Evolutionary conservation across 208 protist genomes (phyloP), one percentile per base, ranked within the genome.

Genomic region (Trypanosoma boissoni): DNA sequence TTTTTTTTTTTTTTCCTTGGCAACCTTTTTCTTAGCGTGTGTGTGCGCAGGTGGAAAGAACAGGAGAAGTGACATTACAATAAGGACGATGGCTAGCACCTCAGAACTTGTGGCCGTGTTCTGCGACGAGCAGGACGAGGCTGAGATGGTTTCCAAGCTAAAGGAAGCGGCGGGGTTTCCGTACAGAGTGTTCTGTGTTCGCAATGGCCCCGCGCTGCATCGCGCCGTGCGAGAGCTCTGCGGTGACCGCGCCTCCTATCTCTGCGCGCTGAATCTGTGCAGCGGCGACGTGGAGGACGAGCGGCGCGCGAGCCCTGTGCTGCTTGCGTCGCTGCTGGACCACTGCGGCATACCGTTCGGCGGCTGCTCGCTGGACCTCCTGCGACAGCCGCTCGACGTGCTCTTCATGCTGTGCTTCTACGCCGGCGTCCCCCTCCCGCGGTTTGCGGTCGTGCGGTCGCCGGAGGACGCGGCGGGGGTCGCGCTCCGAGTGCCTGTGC

Each of bases 361-460:
- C 3, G 82, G 86, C 0, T 90, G 83, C 67, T 73, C 74, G n/a
- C 59, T 74, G 2, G 53, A 46, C 12, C 51, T 64, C 2, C 75
- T 93, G 2, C 59, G 59, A 41, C 82, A 89, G 31, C 53, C 86
- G 8, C 67, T 83, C 3, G 83, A 90, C 42, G 44, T 78, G 31
- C 61, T 93, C 8, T 68, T 88, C 36, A 88, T 93, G 86, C 86
- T 90, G 74, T 69, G 78, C 21, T 75, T 59, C 55, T 93, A 93
- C 70, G 86, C 80, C 6, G 69, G 68, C 14, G 48, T 93, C 23
- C 72, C 77, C 10, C 36, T 93, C 20, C 80, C 86, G 9, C 70
- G 59, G 5, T 90, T 82, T 53, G 52, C 64, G n/a, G 68, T 91
- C 21, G 51, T 88, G 23, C 46, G 51, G 10, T 54, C 49, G 8